Evolutionary conservation across 495 filamentous ascomycete species (phyloP), one percentile per base, ranked within the genome.

Genomic region (Penicillium salamii): DNA sequence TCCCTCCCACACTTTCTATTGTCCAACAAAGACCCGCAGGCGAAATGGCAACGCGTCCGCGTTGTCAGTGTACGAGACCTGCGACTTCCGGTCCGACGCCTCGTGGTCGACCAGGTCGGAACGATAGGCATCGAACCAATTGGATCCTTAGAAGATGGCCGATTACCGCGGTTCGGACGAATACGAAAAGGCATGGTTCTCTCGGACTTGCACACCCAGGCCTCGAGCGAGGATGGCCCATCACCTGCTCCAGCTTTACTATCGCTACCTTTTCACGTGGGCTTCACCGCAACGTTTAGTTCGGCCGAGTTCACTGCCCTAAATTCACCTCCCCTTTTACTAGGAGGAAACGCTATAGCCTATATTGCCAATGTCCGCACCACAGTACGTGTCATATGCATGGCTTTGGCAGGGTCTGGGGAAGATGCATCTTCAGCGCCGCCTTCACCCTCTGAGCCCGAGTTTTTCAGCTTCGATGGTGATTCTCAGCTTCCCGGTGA

Each of bases 361-460:
- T 96, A 96, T 54, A 83, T 90, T 29, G 89, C 87, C 12, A 96
- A 89, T 60, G 83, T 97, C n/a, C 80, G 93, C 13, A 83, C 90
- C 2, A 77, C 85, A 0, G 91, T 90, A 9, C 81, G 85, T 46
- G 80, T 96, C 3, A 60, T 83, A 5, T 73, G 78, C 26, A 78
- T 83, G 54, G 70, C 62, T 7, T 56, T 73, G 5, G 66, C 72
- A 7, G 64, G 63, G 8, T 14, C 50, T 19, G 46, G 29, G 6
- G 59, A 74, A 11, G 64, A 70, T 7, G 44, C 55, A n/a, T 38
- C 58, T n/a, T 65, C 63, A 7, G 50, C 51, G 17, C 64, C 62
- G 8, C 53, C 62, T 7, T 71, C 66, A 6, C 66, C 66, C 0
- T 58, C 60, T 0, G 62, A 70, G 8, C 78, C 78, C 12, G 84